phyloP scores from a whole-genome alignment of 345 rosid genomes.

The Populus ilicifolia region DNA sequence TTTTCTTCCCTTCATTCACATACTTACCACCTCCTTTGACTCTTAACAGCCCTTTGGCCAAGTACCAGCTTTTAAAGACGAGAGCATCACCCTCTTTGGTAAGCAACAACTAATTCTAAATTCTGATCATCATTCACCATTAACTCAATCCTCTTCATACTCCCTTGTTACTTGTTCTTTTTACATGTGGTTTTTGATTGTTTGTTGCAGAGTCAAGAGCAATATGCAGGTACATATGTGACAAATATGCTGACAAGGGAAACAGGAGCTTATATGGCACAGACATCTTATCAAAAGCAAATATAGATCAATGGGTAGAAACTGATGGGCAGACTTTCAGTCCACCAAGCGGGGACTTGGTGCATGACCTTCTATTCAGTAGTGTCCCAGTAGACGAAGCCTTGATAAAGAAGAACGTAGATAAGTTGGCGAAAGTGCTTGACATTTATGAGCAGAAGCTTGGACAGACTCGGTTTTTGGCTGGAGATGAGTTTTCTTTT shows the following conservation, averaged over 20 bases:
- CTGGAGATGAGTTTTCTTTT: conserved; percentile 64
- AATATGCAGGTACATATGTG: conserved; percentile 56
- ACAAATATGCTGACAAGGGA: conserved; percentile 47
- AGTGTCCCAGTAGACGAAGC: conserved; percentile 45
- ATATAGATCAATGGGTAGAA: conserved; percentile 74
- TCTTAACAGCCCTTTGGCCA: conserved; percentile 62
- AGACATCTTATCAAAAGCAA: conserved; percentile 53
- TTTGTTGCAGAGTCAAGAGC: conserved; percentile 47
- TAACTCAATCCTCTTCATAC: not conserved
- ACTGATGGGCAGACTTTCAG: conserved; percentile 59
- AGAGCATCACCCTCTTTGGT: conserved; percentile 57
- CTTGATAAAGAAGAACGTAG: conserved; percentile 41
- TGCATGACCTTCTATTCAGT: conserved; percentile 59
- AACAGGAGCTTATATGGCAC: conserved; percentile 47
- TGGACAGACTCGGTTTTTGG: conserved; percentile 50
- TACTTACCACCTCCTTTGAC: not conserved
- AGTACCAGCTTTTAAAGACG: conserved; percentile 72
- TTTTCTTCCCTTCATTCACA: not conserved
- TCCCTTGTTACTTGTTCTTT: not conserved
- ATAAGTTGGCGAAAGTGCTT: conserved; percentile 50
- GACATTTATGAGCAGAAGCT: conserved; percentile 59
- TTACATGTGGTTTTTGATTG: not conserved
- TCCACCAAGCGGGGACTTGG: conserved; percentile 49
- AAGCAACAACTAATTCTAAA: not conserved
- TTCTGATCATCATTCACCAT: too few relatives aligned